Conservation (phyloP, 805 yeast genomes). For the Saturnispora quitensis region DNA sequence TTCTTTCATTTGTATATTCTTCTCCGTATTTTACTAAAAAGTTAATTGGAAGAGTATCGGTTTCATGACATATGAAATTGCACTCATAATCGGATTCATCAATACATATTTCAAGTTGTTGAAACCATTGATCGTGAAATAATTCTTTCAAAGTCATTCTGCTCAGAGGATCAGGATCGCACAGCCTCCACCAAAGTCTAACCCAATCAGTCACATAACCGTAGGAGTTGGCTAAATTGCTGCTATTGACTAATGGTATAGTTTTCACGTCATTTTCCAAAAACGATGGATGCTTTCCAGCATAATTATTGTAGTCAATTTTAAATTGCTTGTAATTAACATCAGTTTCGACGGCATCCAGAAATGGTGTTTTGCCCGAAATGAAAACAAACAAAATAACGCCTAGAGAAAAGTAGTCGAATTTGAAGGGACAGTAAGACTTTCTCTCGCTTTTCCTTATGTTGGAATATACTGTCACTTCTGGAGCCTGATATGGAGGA, state of each 20-base stretch:
- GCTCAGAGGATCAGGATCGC: constrained; percentile 49
- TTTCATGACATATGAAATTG: constrained; percentile 17
- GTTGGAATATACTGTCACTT: constrained; percentile 45
- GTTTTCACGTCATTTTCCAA: constrained; percentile 46
- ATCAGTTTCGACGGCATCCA: constrained; percentile 37
- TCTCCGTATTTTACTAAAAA: constrained; percentile 8
- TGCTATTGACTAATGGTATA: constrained; percentile 33
- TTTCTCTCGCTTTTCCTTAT: constrained; percentile 17
- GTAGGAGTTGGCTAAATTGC: constrained; percentile 26
- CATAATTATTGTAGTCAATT: constrained; percentile 22
- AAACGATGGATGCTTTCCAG: constrained; percentile 38
- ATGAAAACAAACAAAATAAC: constrained; percentile 53
- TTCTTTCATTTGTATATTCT: neutral
- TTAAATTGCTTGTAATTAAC: constrained; percentile 48
- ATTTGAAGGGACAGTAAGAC: constrained; percentile 46
- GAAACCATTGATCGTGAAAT: constrained; percentile 59
- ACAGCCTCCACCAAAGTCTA: constrained; percentile 50
- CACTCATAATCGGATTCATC: constrained; percentile 32
- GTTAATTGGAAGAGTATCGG: neutral
- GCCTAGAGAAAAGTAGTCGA: constrained; percentile 72
- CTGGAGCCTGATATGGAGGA: constrained; percentile 77
- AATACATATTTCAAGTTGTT: constrained; percentile 47
- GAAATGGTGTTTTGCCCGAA: constrained; percentile 53
- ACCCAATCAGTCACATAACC: constrained; percentile 14
- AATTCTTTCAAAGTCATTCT: constrained; percentile 48